Percentiles rank a stretch among this genome's conserved stretches.
These are phyloP conservation scores for Mycena sanguinolenta DNA, from an alignment of 768 basidiomycete species.

Conservation along the genomic window DNA sequence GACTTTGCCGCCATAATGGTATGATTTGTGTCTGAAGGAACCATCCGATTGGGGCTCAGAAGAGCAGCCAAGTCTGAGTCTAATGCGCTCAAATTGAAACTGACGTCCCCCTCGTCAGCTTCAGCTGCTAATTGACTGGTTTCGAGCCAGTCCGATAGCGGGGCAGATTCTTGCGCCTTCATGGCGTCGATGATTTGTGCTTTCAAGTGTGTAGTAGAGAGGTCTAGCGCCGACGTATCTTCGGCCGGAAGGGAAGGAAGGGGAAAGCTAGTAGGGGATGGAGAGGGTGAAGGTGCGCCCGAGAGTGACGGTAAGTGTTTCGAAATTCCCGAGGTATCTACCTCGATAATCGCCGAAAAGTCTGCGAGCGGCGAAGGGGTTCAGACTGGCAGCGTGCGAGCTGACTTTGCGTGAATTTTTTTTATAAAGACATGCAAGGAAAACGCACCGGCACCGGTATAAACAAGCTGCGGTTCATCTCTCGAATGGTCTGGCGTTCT, in stretches of 20 bases:
- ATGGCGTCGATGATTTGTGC: constrained; percentile 67
- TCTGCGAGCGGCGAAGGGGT: constrained; percentile 66
- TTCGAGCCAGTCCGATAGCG: constrained; percentile 58
- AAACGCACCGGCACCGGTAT: constrained; percentile 92
- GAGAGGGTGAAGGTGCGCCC: constrained; percentile 28
- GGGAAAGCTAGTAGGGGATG: constrained; percentile 22
- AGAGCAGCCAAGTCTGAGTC: constrained; percentile 78
- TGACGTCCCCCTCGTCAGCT: constrained; percentile 54
- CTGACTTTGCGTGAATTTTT: too few relatives aligned
- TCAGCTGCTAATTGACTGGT: constrained; percentile 43
- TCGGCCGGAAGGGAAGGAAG: constrained; percentile 32
- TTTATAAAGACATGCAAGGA: constrained; percentile 31
- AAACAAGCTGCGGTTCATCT: constrained; percentile 92
- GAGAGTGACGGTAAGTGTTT: constrained; percentile 57
- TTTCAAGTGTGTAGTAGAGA: constrained; percentile 54
- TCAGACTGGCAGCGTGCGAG: constrained; percentile 48
- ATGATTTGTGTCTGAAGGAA: constrained; percentile 27
- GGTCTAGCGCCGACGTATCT: constrained; percentile 51
- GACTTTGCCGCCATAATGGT: constrained; percentile 22
- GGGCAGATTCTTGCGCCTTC: constrained; percentile 49
- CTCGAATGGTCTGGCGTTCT: constrained; percentile 77
- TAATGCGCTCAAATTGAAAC: constrained; percentile 67
- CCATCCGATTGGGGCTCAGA: constrained; percentile 64
- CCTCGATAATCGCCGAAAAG: constrained; percentile 82
- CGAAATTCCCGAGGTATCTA: constrained; percentile 76